These are phyloP conservation scores for Cryomyces minteri DNA, from an alignment of 495 filamentous ascomycete genomes.

Conservation along the genomic window DNA sequence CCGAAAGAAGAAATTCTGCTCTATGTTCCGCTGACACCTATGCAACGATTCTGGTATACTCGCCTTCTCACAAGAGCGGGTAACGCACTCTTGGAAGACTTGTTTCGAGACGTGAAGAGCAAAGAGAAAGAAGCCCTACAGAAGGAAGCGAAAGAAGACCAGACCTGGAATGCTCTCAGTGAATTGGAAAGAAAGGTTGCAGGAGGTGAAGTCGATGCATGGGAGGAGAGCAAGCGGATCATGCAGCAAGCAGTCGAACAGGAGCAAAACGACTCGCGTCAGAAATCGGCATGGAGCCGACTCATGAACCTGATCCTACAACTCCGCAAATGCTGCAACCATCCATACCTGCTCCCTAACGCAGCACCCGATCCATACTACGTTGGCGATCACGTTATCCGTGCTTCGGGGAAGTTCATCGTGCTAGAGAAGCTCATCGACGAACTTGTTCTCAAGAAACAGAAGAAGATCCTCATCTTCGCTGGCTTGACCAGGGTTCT, in stretches of 20 bases:
- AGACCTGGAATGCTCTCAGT: constrained; percentile 5
- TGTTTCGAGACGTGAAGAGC: constrained; percentile 28
- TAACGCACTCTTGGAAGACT: constrained; percentile 30
- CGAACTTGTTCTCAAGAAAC: constrained; percentile 33
- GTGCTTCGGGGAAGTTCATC: constrained; percentile 44
- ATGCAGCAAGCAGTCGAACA: constrained; percentile 26
- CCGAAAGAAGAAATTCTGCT: constrained; percentile 40
- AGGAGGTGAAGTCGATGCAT: constrained; percentile 16
- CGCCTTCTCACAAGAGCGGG: constrained; percentile 38
- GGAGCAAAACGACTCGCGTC: constrained; percentile 17
- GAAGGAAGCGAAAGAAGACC: constrained; percentile 13
- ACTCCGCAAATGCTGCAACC: constrained; percentile 43
- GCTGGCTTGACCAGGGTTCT: constrained; percentile 41
- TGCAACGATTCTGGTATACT: constrained; percentile 45
- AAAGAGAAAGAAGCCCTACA: constrained; percentile 27
- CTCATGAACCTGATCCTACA: constrained; percentile 49
- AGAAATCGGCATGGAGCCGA: constrained; percentile 29
- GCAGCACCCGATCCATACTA: constrained; percentile 33
- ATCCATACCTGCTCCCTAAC: constrained; percentile 37
- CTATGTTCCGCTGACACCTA: constrained; percentile 39
- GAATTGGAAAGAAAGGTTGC: constrained; percentile 5
- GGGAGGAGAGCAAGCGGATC: constrained; percentile 28
- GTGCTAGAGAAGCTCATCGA: constrained; percentile 41
- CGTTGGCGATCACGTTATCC: constrained; percentile 32
- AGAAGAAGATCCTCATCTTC: constrained; percentile 46